Percentiles rank a stretch among this genome's conserved stretches.
Evolutionary conservation across 257 asterid genomes (phyloP).

Genomic region (Lycium barbarum): DNA sequence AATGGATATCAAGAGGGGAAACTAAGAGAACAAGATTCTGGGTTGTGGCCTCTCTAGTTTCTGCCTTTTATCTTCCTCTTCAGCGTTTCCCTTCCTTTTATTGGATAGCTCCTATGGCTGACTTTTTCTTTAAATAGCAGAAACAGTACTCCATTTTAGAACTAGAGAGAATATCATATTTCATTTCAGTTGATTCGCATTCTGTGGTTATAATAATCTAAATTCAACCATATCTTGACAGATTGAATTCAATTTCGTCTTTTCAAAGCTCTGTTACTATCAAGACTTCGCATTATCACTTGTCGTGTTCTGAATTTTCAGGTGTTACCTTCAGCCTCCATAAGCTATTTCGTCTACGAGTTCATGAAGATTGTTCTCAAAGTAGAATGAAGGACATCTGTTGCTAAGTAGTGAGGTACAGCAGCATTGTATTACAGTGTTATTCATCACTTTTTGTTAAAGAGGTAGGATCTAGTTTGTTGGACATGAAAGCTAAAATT

Average conservation of each 20-base stretch:
- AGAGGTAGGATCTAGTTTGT: conserved; percentile 18
- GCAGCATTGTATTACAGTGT: conserved; percentile 5
- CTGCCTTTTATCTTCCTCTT: neutral
- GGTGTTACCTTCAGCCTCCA: conserved; percentile 98
- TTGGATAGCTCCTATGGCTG: neutral
- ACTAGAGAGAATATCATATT: neutral
- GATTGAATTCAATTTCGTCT: neutral
- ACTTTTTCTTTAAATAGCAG: neutral
- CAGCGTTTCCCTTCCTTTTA: neutral
- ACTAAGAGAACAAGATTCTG: neutral
- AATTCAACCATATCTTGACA: neutral
- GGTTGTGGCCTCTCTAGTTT: neutral
- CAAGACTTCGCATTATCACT: neutral
- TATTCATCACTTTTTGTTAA: conserved; percentile 9
- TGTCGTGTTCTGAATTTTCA: conserved; percentile 39
- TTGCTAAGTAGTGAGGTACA: conserved; percentile 26
- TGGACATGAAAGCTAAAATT: neutral
- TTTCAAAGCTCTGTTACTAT: neutral
- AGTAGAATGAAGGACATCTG: conserved; percentile 58
- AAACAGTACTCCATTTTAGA: neutral
- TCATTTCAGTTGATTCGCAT: neutral
- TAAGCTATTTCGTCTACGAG: conserved; percentile 90
- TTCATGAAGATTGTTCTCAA: conserved; percentile 92
- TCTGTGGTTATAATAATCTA: neutral
- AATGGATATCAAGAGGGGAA: neutral